These are phyloP conservation scores for Trichoderma sp. DNA, from an alignment of 2,329 filamentous ascomycete genomes.

Conservation along the genomic window DNA sequence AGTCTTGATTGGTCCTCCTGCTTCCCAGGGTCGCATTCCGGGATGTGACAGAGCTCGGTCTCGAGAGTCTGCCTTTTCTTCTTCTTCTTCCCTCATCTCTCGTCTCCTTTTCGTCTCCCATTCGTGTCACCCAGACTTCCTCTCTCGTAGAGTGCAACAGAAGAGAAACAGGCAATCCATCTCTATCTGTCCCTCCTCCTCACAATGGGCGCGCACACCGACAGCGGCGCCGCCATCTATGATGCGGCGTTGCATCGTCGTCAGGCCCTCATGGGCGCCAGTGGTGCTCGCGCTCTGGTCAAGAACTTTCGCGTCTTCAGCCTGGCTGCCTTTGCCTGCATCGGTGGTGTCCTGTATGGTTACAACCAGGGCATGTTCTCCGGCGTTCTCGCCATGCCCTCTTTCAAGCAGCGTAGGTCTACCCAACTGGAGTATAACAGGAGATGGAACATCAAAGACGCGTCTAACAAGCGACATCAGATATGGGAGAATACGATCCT, in stretches of 20 bases:
- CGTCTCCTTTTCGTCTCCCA: not conserved
- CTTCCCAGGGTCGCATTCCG: constrained; percentile 18
- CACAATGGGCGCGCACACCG: constrained; percentile 30
- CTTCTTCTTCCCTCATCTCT: not conserved
- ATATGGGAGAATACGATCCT: constrained; percentile 59
- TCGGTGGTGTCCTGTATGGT: constrained; percentile 65
- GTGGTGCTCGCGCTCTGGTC: constrained; percentile 55
- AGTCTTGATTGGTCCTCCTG: constrained; percentile 21
- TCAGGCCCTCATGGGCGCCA: constrained; percentile 56
- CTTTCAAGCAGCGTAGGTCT: constrained; percentile 54
- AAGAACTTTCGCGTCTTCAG: constrained; percentile 64
- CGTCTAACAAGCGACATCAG: constrained; percentile 36
- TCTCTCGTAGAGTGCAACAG: not conserved
- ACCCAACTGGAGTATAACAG: not conserved
- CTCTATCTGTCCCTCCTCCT: not conserved
- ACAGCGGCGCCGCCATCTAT: constrained; percentile 38
- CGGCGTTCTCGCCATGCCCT: constrained; percentile 63
- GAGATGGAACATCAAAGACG: constrained; percentile 49
- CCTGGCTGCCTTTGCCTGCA: constrained; percentile 64
- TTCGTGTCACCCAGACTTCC: not conserved
- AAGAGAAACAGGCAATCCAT: constrained; percentile 1
- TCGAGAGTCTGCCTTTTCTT: constrained; percentile 6
- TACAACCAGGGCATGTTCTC: constrained; percentile 69
- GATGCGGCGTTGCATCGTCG: constrained; percentile 57
- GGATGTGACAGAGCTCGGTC: constrained; percentile 25